Base-by-base conservation (phyloP, 2,329 filamentous ascomycete genomes). In the Aspergillus versicolor region DNA sequence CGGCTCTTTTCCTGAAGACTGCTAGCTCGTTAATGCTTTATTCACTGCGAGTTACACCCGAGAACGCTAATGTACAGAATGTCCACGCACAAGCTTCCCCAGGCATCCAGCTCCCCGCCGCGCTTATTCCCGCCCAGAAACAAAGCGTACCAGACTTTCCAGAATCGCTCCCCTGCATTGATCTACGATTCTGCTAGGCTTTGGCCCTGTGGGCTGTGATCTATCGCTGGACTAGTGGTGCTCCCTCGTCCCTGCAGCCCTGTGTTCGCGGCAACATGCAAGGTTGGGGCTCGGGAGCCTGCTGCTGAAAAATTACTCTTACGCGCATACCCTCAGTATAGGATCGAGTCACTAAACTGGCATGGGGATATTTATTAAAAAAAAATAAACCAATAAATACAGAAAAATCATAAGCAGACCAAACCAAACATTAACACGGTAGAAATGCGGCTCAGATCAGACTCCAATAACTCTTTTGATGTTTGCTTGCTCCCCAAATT, bases 381-480 rank as follows among this genome's bases (percentile, higher is more conserved):
- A 32, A 47, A 19, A 19, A 37, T 30, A 44, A 13, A 48, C 46
- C 17, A 45, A 45, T 44, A 41, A n/a, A 51, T 56, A 49, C 22
- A 46, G 7, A 46, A 42, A 43, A 49, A 17, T n/a, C 32, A 45
- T 22, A 27, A 48, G 17, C 11, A 45, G 56, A 37, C 57, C 19
- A 51, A 22, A 54, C 56, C 42, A 56, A 58, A 51, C 45, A 56
- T 54, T 47, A 60, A 54, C 52, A 32, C 52, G 47, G 45, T 47
- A 52, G 50, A 65, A 62, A 52, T 44, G 54, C 52, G 54, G 57
- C 46, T 45, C 59, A 63, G 54, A 61, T 63, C 62, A 61, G 61
- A 65, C 63, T 65, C 63, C 63, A 56, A 57, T 42, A 61, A 62
- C 62, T 65, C 63, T 62, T 65, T 64, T 63, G 46, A 61, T 59